Evolutionary conservation across 805 yeast genomes (phyloP), one percentile per base, ranked within the genome.

Genomic region (Lipomyces sp.): DNA sequence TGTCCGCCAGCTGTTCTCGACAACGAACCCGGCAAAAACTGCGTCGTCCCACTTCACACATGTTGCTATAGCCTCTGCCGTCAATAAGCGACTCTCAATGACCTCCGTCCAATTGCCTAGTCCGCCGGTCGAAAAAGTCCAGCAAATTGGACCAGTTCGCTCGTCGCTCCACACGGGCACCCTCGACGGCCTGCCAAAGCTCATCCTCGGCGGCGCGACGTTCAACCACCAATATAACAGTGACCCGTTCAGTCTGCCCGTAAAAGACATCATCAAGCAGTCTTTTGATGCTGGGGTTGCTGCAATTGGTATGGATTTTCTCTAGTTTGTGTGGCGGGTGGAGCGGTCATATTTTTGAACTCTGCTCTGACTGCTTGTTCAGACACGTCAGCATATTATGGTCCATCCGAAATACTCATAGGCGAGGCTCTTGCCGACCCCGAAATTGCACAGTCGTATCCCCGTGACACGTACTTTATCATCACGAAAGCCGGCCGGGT

Each of bases 361-460:
- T 26, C 22, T n/a, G 19, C n/a, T 19, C 39, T 38, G 7, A 36
- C 42, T 21, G n/a, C 10, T 48, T 16, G 10, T 31, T n/a, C 29
- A 53, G 97, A 90, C 64, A 88, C 97, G 0, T 86, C 96, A 0
- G 96, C 97, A 2, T 89, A 86, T 69, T 90, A 90, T 65, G 97
- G 97, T 0, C 87, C 87, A 0, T 85, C 95, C 4, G 98, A 90
- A 63, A 73, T 68, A 18, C 57, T 90, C 13, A 64, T 86, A 4
- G 97, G 98, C 1, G 54, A 73, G 14, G 91, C 89, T 0, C 69
- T 90, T 57, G 65, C 68, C 22, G 48, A 63, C 1, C 55, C 70
- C 28, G 57, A 66, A 4, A 43, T 70, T 7, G 63, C 64, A 3
- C 64, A 65, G 1, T 72, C 74, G 34, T 65, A 63, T 43, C 74